Evolutionary conservation across 2,329 filamentous ascomycete species (phyloP), one percentile per base, ranked within the genome.

Genomic region (Fusarium nematophilum): DNA sequence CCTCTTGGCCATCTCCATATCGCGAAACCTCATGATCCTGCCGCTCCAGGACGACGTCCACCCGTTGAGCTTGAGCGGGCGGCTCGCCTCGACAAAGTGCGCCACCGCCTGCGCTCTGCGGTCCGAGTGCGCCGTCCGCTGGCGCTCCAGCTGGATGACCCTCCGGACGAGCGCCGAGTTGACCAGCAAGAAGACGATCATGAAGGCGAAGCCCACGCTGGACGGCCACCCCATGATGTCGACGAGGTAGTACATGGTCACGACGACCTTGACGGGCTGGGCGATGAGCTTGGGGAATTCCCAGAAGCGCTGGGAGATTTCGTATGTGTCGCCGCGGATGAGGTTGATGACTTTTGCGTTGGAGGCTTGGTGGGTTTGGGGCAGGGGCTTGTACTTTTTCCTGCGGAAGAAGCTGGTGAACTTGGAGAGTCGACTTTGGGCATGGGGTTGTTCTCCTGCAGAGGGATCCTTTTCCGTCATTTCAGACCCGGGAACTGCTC

Each of bases 281-380:
- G 88, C 88, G 33, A 96, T 78, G 2, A 97, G 78, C n/a, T 81
- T 81, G 2, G 90, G 84, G 46, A 95, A 90, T 57, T 97, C 93
- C 93, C 93, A 97, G 67, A 97, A 95, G 36, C 90, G 79, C 68
- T 94, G 91, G 3, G 91, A 85, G 31, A 94, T 86, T 70, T 93
- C 90, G 69, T 94, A 95, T 0, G 90, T 91, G 71, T 95, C 91
- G 54, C 84, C 87, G 42, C 92, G 88, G 80, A 96, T 90, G 3
- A 97, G 76, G 67, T 96, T 97, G 57, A 97, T 83, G 45, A 97
- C 95, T 70, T 96, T 96, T 7, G 93, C 93, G 76, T 93, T 94
- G 0, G 91, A 92, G 0, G 93, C 92, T 3, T 90, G 85, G 50
- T 69, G 70, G 33, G 72, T 75, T 4, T 86, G 49, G 0, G n/a